Conservation (phyloP, 176 grass and related monocot genomes). For the Musa acuminata region DNA sequence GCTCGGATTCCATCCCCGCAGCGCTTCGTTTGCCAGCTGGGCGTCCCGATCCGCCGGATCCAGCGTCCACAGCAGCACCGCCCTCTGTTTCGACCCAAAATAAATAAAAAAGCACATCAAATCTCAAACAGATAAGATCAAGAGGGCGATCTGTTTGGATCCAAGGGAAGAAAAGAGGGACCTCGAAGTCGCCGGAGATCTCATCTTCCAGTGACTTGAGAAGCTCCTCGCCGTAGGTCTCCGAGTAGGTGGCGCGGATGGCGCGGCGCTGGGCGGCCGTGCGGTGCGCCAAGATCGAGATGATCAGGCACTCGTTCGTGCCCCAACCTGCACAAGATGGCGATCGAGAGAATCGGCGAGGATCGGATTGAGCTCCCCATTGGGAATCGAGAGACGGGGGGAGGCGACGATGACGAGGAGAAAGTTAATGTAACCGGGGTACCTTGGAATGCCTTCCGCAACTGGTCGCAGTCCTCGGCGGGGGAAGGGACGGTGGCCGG, state of each 20-base stretch:
- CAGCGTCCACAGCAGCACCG: constrained; percentile 73
- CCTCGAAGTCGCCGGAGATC: constrained; percentile 94
- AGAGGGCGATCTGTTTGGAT: not conserved
- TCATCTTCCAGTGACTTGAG: constrained; percentile 71
- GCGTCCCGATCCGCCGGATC: constrained; percentile 77
- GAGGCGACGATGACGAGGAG: not conserved
- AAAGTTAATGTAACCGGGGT: not conserved
- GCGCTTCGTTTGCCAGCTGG: constrained; percentile 55
- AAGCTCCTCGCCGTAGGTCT: constrained; percentile 60
- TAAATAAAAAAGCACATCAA: not conserved
- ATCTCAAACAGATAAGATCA: not conserved
- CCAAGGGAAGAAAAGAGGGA: constrained; percentile 4
- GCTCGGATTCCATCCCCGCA: constrained; percentile 46
- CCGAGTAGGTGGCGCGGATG: constrained; percentile 57
- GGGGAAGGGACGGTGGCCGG: constrained; percentile 46
- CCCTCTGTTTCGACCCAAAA: constrained; percentile 30
- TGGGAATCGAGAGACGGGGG: not conserved
- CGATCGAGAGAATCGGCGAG: not conserved
- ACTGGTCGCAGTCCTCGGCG: constrained; percentile 65
- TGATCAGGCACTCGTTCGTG: constrained; percentile 83
- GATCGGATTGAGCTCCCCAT: not conserved
- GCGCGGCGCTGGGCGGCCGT: constrained; percentile 63
- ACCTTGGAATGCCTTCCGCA: constrained; percentile 87
- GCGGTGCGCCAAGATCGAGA: constrained; percentile 82
- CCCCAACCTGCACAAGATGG: constrained; percentile 48